These are phyloP conservation scores for Penicillium sclerotiorum DNA, from an alignment of 2,329 filamentous ascomycete species.

Conservation along the genomic window DNA sequence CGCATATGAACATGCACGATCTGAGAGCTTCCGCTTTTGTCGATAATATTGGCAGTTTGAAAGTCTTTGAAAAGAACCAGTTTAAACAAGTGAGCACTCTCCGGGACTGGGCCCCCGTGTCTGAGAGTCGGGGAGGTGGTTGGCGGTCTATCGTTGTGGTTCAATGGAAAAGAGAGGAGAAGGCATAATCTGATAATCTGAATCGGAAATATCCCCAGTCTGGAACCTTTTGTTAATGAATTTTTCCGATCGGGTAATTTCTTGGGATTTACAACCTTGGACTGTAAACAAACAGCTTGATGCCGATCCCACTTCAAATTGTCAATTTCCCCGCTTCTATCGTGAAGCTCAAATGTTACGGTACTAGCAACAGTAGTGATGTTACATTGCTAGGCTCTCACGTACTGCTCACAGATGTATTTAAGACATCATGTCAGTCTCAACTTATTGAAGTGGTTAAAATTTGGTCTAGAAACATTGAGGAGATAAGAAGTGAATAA, in stretches of 20 bases:
- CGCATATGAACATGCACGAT: slow-evolving; percentile 29
- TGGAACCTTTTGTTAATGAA: not conserved
- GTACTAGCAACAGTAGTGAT: not conserved
- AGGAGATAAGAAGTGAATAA: not conserved
- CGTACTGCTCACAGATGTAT: not conserved
- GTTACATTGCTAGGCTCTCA: not conserved
- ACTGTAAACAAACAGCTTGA: too few relatives aligned
- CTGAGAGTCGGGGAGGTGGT: slow-evolving; percentile 20
- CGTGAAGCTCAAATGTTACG: not conserved
- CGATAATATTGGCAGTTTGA: slow-evolving; percentile 28
- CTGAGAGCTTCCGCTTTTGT: slow-evolving; percentile 25
- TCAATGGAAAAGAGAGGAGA: slow-evolving; percentile 7
- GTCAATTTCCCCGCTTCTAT: not conserved
- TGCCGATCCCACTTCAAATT: not conserved
- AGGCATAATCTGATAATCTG: not conserved
- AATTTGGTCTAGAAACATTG: not conserved
- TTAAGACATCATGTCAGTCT: too few relatives aligned
- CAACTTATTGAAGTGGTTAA: not conserved
- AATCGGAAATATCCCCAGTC: not conserved
- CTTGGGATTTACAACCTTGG: too few relatives aligned
- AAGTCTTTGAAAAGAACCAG: slow-evolving; percentile 33
- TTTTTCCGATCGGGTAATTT: not conserved
- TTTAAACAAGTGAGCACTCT: slow-evolving; percentile 23
- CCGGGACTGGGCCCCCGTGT: slow-evolving; percentile 19
- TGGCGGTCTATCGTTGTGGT: slow-evolving; percentile 22